Evolutionary conservation across 345 rosid genomes (phyloP).

Genomic region (Acer saccharum): DNA sequence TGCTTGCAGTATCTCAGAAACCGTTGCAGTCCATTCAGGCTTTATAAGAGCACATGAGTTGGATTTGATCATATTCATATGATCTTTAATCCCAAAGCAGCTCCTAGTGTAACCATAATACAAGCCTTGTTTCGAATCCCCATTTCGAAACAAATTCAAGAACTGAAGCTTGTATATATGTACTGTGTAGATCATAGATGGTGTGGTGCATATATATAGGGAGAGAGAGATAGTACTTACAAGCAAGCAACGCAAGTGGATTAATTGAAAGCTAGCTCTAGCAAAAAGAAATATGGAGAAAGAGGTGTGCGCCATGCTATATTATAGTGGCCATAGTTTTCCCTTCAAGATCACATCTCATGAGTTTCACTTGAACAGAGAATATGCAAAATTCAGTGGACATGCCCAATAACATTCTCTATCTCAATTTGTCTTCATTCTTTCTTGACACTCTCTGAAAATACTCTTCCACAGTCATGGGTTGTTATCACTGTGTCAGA

Average conservation of each 20-base stretch:
- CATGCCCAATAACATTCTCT: background rate
- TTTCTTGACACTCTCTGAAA: background rate
- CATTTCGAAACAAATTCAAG: conserved; percentile 8
- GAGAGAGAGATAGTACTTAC: too few species aligned
- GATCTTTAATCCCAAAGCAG: conserved; percentile 23
- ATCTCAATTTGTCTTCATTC: background rate
- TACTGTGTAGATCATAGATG: background rate
- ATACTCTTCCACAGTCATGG: background rate
- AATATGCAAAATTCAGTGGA: conserved; percentile 6
- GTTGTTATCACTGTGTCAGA: background rate
- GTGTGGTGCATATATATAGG: too few species aligned
- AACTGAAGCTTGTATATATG: background rate
- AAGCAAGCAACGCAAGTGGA: background rate
- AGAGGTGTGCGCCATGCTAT: conserved; percentile 2
- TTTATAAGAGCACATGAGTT: conserved; percentile 11
- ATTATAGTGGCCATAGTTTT: background rate
- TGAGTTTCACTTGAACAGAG: background rate
- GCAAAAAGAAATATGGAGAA: conserved; percentile 4
- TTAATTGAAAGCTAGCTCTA: background rate
- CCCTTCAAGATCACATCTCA: conserved; percentile 6
- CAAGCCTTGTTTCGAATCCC: conserved; percentile 20
- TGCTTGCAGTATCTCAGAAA: conserved; percentile 9
- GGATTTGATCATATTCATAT: conserved; percentile 11
- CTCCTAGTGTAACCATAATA: conserved; percentile 26
- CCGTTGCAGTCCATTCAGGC: conserved; percentile 12